Percentiles rank a stretch among this genome's conserved stretches.
These are phyloP conservation scores for Cadophora malorum DNA, from an alignment of 2,329 filamentous ascomycete genomes.

Conservation along the genomic window DNA sequence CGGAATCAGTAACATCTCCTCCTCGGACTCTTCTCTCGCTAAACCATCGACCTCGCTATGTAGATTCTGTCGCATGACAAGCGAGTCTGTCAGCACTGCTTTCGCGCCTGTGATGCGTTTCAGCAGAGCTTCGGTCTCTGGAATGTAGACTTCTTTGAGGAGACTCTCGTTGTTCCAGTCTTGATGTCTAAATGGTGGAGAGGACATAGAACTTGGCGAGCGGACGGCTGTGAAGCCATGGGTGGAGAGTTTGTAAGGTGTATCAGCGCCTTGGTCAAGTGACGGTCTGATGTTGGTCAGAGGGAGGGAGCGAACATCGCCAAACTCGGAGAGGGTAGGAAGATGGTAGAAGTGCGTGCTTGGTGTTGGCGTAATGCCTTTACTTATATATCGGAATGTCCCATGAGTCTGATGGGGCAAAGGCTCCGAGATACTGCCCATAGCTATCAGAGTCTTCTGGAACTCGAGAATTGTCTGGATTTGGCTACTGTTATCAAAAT, in stretches of 20 bases:
- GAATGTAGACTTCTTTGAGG: constrained; percentile 39
- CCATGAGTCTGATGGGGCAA: constrained; percentile 1
- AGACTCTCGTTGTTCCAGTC: constrained; percentile 39
- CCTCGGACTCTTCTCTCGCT: constrained; percentile 34
- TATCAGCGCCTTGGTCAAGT: neutral
- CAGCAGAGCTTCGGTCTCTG: constrained; percentile 41
- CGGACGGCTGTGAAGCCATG: constrained; percentile 36
- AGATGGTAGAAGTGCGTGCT: constrained; percentile 28
- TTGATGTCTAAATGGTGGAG: constrained; percentile 32
- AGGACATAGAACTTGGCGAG: constrained; percentile 36
- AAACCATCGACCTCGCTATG: constrained; percentile 39
- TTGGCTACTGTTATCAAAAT: neutral
- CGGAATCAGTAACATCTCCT: constrained; percentile 32
- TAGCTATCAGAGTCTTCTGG: neutral
- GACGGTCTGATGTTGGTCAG: constrained; percentile 21
- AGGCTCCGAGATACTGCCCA: constrained; percentile 4
- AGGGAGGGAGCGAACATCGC: constrained; percentile 18
- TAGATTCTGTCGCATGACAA: constrained; percentile 38
- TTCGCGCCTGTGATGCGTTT: constrained; percentile 42
- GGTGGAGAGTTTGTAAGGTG: constrained; percentile 21
- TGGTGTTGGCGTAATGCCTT: constrained; percentile 1
- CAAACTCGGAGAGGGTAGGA: constrained; percentile 21
- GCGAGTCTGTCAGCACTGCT: constrained; percentile 39
- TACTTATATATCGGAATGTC: constrained; percentile 21
- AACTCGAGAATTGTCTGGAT: neutral